phyloP scores from a whole-genome alignment of 345 rosid species.

The Acer saccharum region DNA sequence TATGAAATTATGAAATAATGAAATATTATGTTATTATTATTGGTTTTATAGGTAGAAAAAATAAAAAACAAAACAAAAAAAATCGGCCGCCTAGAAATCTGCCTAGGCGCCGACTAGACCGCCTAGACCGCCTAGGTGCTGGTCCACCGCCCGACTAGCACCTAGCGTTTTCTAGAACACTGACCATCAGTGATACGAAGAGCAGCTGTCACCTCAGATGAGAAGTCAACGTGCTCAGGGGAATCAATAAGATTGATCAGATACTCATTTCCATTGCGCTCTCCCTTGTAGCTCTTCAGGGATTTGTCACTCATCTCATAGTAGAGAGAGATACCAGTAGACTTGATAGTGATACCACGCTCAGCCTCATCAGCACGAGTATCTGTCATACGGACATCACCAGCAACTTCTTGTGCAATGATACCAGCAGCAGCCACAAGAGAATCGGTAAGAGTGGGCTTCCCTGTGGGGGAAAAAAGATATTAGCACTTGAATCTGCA shows the following conservation, averaged over 20 bases:
- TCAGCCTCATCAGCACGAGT: conserved; percentile 68
- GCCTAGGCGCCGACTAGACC: too few relatives aligned
- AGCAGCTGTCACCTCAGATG: conserved; percentile 84
- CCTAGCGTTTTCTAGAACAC: too few relatives aligned
- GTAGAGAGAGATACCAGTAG: conserved; percentile 62
- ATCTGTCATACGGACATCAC: conserved; percentile 67
- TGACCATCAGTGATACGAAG: conserved; percentile 76
- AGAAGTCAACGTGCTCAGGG: conserved; percentile 78
- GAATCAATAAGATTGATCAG: conserved; percentile 80
- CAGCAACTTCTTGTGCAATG: conserved; percentile 64
- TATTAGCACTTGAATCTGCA: background rate
- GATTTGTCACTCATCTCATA: conserved; percentile 43
- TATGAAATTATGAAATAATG: too few relatives aligned
- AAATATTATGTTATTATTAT: too few relatives aligned
- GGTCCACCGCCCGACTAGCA: too few relatives aligned
- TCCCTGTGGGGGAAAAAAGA: conserved; percentile 28
- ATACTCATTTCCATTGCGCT: conserved; percentile 59
- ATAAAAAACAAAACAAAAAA: too few relatives aligned
- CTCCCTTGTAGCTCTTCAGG: conserved; percentile 54
- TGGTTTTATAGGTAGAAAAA: too few relatives aligned
- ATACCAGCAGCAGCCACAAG: conserved; percentile 74
- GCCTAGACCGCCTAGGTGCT: too few relatives aligned
- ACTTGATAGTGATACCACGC: conserved; percentile 78
- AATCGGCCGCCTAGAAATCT: too few relatives aligned
- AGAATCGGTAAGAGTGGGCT: conserved; percentile 53